Evolutionary conservation across 176 grass and related monocot genomes (phyloP).

Genomic region (Phyllostachys edulis): DNA sequence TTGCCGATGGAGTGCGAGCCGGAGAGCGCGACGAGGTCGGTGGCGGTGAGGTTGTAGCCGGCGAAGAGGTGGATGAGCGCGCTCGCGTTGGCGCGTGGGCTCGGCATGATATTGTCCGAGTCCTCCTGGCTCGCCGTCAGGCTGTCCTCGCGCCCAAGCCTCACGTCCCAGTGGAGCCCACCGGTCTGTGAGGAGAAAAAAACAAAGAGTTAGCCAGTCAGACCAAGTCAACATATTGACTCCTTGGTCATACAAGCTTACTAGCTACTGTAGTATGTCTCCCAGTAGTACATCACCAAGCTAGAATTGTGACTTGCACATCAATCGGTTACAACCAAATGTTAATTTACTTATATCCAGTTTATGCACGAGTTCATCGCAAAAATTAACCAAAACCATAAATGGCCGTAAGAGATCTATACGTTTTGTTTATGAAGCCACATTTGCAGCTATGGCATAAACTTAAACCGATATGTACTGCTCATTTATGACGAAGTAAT

Average conservation of each 20-base stretch:
- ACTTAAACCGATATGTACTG: background rate
- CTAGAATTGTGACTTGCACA: background rate
- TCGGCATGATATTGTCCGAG: slow-evolving; percentile 77
- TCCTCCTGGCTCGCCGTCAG: slow-evolving; percentile 75
- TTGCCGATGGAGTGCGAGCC: slow-evolving; percentile 85
- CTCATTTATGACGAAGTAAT: background rate
- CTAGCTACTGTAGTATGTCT: background rate
- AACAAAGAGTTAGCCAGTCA: background rate
- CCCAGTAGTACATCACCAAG: background rate
- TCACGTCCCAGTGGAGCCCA: slow-evolving; percentile 78
- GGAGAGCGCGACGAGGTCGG: slow-evolving; percentile 84
- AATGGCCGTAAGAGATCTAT: background rate
- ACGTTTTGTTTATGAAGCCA: too few species aligned
- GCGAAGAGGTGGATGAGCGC: slow-evolving; percentile 67
- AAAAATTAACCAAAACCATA: background rate
- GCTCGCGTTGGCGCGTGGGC: slow-evolving; percentile 70
- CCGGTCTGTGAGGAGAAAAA: slow-evolving; percentile 48
- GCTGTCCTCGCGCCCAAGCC: slow-evolving; percentile 78
- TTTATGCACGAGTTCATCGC: background rate
- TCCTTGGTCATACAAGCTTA: background rate
- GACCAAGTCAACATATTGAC: background rate
- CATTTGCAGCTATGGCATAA: background rate
- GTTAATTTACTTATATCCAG: background rate
- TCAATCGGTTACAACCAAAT: background rate
- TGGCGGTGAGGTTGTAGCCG: slow-evolving; percentile 61